Evolutionary conservation across 148 eudicot species (phyloP).

Genomic region (Cornus suecica): DNA sequence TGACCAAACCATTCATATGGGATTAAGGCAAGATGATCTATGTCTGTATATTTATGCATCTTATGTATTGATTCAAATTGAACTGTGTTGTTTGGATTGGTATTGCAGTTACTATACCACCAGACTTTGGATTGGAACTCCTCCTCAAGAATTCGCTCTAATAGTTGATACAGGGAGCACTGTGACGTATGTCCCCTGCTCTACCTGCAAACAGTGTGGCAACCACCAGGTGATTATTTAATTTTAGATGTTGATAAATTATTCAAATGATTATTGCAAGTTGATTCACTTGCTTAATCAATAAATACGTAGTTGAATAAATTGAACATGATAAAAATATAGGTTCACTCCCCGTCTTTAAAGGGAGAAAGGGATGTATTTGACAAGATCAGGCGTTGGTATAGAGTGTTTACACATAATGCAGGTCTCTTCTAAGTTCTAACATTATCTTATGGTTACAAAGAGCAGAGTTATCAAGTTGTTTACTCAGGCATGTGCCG

Average conservation of each 20-base stretch:
- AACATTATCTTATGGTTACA: neutral
- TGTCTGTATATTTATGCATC: neutral
- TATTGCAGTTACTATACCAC: slow-evolving; percentile 77
- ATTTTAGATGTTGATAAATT: neutral
- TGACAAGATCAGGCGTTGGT: neutral
- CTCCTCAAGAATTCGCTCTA: slow-evolving; percentile 85
- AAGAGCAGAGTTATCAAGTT: neutral
- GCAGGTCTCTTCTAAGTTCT: neutral
- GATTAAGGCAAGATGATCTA: slow-evolving; percentile 53
- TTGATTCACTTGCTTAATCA: neutral
- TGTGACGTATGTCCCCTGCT: slow-evolving; percentile 96
- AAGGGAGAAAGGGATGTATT: neutral
- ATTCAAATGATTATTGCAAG: neutral
- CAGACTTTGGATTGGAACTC: slow-evolving; percentile 82
- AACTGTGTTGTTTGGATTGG: slow-evolving; percentile 1
- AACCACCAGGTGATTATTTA: slow-evolving; percentile 65
- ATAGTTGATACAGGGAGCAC: slow-evolving; percentile 96
- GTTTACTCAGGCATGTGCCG: neutral
- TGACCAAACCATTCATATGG: slow-evolving; percentile 27
- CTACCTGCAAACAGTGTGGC: slow-evolving; percentile 88
- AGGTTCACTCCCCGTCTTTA: neutral
- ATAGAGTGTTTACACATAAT: neutral
- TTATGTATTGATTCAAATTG: neutral
- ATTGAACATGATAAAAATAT: neutral
- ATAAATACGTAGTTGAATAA: neutral